Base-by-base conservation (phyloP, 495 filamentous ascomycete species). In the Tricharina praecox region DNA sequence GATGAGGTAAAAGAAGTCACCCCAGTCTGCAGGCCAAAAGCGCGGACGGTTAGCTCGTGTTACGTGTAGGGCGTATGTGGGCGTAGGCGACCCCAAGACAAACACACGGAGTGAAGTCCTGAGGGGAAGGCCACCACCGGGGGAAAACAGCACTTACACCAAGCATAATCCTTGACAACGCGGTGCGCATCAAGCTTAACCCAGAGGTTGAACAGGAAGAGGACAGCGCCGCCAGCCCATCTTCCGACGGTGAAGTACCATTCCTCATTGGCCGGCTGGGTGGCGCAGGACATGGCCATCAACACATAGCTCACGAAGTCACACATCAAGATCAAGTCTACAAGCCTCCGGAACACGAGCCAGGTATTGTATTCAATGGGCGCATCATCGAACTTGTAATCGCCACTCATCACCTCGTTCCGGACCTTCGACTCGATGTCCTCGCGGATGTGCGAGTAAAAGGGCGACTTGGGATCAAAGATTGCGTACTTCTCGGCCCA, bases 81-180 rank as follows among this genome's bases (percentile, higher is more conserved):
- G n/a, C n/a, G n/a, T n/a, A n/a, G n/a, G n/a, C n/a, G n/a, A n/a
- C n/a, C n/a, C n/a, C n/a, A n/a, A n/a, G n/a, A n/a, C n/a, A n/a
- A n/a, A n/a, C n/a, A n/a, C n/a, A n/a, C n/a, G n/a, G n/a, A n/a
- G n/a, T n/a, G n/a, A n/a, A n/a, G n/a, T n/a, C n/a, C n/a, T n/a
- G n/a, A n/a, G n/a, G n/a, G n/a, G n/a, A n/a, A n/a, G n/a, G n/a
- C n/a, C n/a, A n/a, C n/a, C n/a, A 5, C 8, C 4, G 18, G 34
- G 34, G 9, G 18, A 18, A 18, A 37, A 18, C 8, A 9, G 15
- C 48, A 60, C 58, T 61, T 42, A 61, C 58, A 97, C 90, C 90
- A 97, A 18, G 90, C 90, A 67, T 85, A 97, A 63, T 97, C 92
- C 66, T 96, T 96, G 55, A 97, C 90, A n/a, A 97, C 90, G 45